Conservation (phyloP, 495 filamentous ascomycete species). For the Filosporella fistucella region DNA sequence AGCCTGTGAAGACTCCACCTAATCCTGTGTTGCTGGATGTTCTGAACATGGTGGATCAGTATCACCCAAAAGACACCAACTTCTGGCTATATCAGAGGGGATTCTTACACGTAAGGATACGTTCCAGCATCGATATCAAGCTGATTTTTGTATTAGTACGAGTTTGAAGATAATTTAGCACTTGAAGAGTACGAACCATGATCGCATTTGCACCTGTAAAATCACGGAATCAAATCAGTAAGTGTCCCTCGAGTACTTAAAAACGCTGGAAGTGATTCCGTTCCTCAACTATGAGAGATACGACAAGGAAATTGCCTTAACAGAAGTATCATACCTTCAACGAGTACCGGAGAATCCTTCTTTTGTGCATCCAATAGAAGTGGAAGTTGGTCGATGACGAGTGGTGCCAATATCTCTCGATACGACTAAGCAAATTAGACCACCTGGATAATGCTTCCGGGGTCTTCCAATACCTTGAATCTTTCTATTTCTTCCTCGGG, state of each 20-base stretch:
- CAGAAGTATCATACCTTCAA: conserved; percentile 55
- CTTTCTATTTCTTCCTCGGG: conserved; percentile 71
- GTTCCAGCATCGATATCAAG: conserved; percentile 46
- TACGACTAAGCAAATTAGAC: conserved; percentile 42
- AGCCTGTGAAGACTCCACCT: conserved; percentile 59
- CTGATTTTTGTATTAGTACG: not conserved
- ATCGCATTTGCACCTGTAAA: conserved; percentile 60
- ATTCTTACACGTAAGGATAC: conserved; percentile 65
- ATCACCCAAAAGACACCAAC: not conserved
- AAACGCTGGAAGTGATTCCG: not conserved
- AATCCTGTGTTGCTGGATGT: conserved; percentile 74
- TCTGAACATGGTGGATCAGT: not conserved
- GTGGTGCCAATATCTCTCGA: conserved; percentile 60
- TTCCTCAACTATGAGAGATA: not conserved
- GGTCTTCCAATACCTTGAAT: conserved; percentile 8
- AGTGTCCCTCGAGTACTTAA: not conserved
- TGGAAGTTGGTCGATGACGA: conserved; percentile 64
- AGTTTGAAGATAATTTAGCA: not conserved
- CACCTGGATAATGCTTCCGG: not conserved
- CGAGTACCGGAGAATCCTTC: conserved; percentile 61
- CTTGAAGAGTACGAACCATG: conserved; percentile 63
- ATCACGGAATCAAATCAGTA: not conserved
- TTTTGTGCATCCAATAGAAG: conserved; percentile 53
- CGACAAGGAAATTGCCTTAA: not conserved
- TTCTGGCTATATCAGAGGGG: not conserved